Percentiles rank a stretch among this genome's conserved stretches.
Evolutionary conservation across 306 rosid genomes (phyloP).

Genomic region (Bauhinia variegata): DNA sequence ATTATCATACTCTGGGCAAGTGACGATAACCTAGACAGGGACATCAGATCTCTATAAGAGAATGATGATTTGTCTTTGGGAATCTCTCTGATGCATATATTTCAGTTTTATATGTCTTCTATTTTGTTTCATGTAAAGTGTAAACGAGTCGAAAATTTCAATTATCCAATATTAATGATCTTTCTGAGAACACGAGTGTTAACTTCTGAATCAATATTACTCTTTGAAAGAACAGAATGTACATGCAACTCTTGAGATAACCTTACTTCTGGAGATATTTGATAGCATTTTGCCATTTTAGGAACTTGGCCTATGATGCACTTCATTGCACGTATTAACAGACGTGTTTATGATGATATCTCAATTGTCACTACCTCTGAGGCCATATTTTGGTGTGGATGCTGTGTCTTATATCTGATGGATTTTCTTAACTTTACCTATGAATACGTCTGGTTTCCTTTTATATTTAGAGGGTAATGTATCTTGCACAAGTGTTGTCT

Average conservation of each 20-base stretch:
- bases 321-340: constrained; percentile 51
- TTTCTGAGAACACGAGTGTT: neutral
- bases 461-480: no score
- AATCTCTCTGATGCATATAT: constrained; percentile 65
- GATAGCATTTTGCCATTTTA: no score
- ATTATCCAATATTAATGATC: no score
- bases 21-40: constrained; percentile 71
- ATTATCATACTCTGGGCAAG: constrained; percentile 21
- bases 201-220: neutral
- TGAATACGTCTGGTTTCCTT: no score
- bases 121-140: no score
- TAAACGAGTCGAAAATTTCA: no score
- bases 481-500: neutral
- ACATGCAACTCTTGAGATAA: neutral
- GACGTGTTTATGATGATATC: constrained; percentile 61
- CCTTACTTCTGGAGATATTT: neutral
- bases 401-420: neutral
- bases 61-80: constrained; percentile 68
- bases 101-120: no score
- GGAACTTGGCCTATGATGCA: constrained; percentile 66
- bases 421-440: neutral
- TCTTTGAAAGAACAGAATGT: neutral
- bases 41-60: constrained; percentile 55
- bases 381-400: constrained; percentile 22
- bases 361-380: constrained; percentile 80